Conservation (phyloP, 1,284 basidiomycete genomes). For the Leucoagaricus sp. region DNA sequence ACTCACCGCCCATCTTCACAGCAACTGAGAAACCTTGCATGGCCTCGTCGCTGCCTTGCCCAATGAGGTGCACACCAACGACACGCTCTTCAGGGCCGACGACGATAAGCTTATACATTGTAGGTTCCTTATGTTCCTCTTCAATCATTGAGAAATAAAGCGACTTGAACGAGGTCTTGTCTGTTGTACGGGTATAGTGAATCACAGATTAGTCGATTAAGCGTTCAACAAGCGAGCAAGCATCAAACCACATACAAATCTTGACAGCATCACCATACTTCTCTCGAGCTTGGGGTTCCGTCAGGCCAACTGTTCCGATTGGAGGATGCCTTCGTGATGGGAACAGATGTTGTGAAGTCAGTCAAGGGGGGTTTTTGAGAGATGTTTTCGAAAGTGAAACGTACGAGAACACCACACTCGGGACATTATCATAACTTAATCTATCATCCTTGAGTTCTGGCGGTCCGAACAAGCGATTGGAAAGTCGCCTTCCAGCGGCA, state of each 20-base stretch:
- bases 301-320: conserved; percentile 90
- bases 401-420: conserved; percentile 93
- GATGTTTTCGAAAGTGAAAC: conserved; percentile 46
- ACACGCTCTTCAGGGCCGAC: conserved; percentile 90
- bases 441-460: conserved; percentile 86
- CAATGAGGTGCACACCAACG: conserved; percentile 93
- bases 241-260: conserved; percentile 67
- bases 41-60: conserved; percentile 87
- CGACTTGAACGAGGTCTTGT: conserved; percentile 80
- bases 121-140: conserved; percentile 89
- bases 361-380: conserved; percentile 41
- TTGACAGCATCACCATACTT: conserved; percentile 89
- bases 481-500: conserved; percentile 87
- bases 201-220: background rate
- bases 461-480: conserved; percentile 90
- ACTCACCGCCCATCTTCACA: conserved; percentile 89
- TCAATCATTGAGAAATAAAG: conserved; percentile 89
- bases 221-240: background rate
- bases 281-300: conserved; percentile 86
- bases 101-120: conserved; percentile 90
- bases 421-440: conserved; percentile 89
- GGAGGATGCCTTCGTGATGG: conserved; percentile 73
- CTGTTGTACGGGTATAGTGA: too few species aligned
- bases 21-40: conserved; percentile 95
- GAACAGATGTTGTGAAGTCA: background rate